phyloP scores from a whole-genome alignment of 1,139 yeast species.

The Geotrichum histeridarum region DNA sequence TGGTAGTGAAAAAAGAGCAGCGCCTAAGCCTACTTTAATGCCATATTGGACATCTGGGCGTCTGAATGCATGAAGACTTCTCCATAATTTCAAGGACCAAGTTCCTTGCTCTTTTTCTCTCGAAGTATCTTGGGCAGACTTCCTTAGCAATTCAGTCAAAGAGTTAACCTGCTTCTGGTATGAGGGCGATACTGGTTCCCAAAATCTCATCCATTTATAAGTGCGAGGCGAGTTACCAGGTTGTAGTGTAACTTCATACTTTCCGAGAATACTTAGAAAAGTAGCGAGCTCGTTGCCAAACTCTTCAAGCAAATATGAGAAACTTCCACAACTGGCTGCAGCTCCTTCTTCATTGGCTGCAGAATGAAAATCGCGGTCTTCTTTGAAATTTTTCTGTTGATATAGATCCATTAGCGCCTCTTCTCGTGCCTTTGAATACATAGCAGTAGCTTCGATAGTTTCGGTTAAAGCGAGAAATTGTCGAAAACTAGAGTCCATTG shows the following conservation, averaged over 20 bases:
- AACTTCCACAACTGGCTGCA: constrained; percentile 81
- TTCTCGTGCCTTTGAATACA: constrained; percentile 55
- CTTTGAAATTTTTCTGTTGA: constrained; percentile 46
- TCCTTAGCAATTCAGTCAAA: neutral
- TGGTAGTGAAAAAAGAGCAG: constrained; percentile 57
- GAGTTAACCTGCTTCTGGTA: neutral
- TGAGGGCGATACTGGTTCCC: constrained; percentile 33
- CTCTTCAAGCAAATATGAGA: constrained; percentile 58
- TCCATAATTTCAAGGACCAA: constrained; percentile 39
- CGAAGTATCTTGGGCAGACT: neutral
- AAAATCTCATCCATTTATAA: constrained; percentile 52
- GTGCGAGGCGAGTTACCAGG: constrained; percentile 31
- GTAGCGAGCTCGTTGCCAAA: constrained; percentile 54
- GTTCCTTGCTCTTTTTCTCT: constrained; percentile 3
- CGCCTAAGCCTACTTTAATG: constrained; percentile 72
- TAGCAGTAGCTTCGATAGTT: constrained; percentile 47
- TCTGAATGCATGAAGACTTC: constrained; percentile 42
- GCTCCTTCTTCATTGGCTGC: constrained; percentile 71
- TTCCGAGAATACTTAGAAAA: constrained; percentile 47
- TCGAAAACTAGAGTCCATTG: constrained; percentile 46
- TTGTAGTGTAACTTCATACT: constrained; percentile 38
- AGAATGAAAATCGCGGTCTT: constrained; percentile 32
- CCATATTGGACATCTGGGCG: constrained; percentile 75
- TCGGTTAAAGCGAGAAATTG: constrained; percentile 43
- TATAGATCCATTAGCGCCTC: constrained; percentile 56